A percentile compares a stretch with the other conserved stretches of the same genome.
Evolutionary conservation across 768 basidiomycete species (phyloP).

Genomic region (Tricholoma saponaceum): DNA sequence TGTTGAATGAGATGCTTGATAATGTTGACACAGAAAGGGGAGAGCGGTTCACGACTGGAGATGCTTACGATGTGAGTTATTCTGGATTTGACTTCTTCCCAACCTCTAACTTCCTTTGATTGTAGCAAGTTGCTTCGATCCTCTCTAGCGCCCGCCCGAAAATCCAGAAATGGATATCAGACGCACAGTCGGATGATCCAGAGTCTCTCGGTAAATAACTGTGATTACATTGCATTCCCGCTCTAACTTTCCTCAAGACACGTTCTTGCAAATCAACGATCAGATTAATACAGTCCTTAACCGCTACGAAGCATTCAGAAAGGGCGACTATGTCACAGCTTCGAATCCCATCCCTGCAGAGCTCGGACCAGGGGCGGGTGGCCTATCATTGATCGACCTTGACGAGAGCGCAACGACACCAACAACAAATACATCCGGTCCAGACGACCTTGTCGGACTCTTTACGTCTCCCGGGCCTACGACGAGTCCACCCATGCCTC

Average conservation of each 20-base stretch:
- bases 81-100: neutral
- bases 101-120: slow-evolving; percentile 6
- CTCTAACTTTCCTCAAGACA: slow-evolving; percentile 46
- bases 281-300: slow-evolving; percentile 91
- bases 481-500: slow-evolving; percentile 1
- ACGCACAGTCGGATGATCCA: slow-evolving; percentile 85
- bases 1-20: slow-evolving; percentile 97
- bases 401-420: slow-evolving; percentile 44
- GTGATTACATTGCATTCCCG: neutral
- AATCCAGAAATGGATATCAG: slow-evolving; percentile 97
- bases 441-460: slow-evolving; percentile 59
- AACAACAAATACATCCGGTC: slow-evolving; percentile 20
- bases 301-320: slow-evolving; percentile 91
- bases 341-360: slow-evolving; percentile 67
- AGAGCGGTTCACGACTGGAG: slow-evolving; percentile 82
- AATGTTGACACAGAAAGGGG: slow-evolving; percentile 72
- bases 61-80: slow-evolving; percentile 81
- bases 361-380: slow-evolving; percentile 34
- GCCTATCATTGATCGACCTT: slow-evolving; percentile 70
- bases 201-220: slow-evolving; percentile 76
- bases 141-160: slow-evolving; percentile 83
- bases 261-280: slow-evolving; percentile 94
- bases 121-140: slow-evolving; percentile 85
- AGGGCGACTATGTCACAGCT: slow-evolving; percentile 76
- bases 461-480: slow-evolving; percentile 36